Evolutionary conservation across 164 flowering plant species (phyloP).

Genomic region (Stephania yunnanensis): DNA sequence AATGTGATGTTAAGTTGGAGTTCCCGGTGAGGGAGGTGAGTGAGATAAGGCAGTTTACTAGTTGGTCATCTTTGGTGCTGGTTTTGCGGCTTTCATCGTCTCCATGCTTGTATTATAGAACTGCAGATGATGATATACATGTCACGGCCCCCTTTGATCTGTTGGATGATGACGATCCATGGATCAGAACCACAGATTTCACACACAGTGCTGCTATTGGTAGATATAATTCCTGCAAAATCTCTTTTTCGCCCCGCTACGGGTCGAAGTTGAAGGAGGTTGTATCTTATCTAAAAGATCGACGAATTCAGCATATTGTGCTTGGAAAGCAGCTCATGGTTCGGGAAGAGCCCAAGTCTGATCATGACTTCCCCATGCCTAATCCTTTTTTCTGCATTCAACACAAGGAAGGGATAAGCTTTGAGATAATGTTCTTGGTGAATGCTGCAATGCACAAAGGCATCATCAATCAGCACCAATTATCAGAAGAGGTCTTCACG

Average conservation of each 20-base stretch:
- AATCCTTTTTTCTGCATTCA: slow-evolving; percentile 60
- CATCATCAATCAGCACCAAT: slow-evolving; percentile 61
- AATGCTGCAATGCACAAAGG: slow-evolving; percentile 80
- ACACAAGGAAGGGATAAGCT: slow-evolving; percentile 36
- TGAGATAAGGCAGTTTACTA: slow-evolving; percentile 35
- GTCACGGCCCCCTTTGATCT: slow-evolving; percentile 58
- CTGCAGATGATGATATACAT: slow-evolving; percentile 84
- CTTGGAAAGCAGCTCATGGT: slow-evolving; percentile 24
- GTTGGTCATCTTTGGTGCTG: slow-evolving; percentile 27
- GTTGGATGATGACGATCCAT: slow-evolving; percentile 92
- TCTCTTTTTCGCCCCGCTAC: slow-evolving; percentile 59
- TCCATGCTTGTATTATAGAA: slow-evolving; percentile 68
- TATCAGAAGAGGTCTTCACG: slow-evolving; percentile 54
- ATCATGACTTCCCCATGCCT: slow-evolving; percentile 36
- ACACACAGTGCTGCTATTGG: slow-evolving; percentile 77
- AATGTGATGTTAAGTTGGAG: slow-evolving; percentile 75
- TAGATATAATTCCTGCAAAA: slow-evolving; percentile 55
- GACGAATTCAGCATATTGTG: slow-evolving; percentile 32
- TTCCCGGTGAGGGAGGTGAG: slow-evolving; percentile 62
- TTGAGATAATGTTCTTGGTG: slow-evolving; percentile 62
- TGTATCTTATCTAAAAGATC: slow-evolving; percentile 39
- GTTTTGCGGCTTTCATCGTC: slow-evolving; percentile 66
- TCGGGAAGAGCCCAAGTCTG: slow-evolving; percentile 74
- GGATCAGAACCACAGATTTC: slow-evolving; percentile 94
- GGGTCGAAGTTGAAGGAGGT: slow-evolving; percentile 43